Evolutionary conservation across 176 grass and related monocot genomes (phyloP).

Genomic region (Lolium multiflorum): DNA sequence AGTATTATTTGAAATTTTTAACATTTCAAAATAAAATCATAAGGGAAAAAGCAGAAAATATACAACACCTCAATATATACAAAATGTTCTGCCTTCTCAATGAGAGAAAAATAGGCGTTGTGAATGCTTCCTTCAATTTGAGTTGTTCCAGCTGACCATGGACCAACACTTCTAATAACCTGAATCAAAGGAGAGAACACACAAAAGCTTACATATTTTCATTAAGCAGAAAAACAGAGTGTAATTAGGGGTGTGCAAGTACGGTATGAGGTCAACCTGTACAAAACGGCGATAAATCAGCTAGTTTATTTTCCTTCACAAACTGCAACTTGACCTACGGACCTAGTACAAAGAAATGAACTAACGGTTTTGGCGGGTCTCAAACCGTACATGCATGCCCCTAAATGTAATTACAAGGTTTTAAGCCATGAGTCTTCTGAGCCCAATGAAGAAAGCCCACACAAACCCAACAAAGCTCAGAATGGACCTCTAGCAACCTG

Average conservation of each 20-base stretch:
- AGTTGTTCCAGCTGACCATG: slow-evolving; percentile 95
- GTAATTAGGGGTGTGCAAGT: too few relatives aligned
- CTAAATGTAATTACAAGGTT: not conserved
- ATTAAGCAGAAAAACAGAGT: too few relatives aligned
- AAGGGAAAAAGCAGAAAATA: too few relatives aligned
- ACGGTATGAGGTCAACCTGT: not conserved
- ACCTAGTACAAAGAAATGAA: not conserved
- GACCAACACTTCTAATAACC: slow-evolving; percentile 90
- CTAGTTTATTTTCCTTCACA: not conserved
- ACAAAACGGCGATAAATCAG: not conserved
- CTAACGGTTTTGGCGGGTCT: not conserved
- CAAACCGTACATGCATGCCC: not conserved
- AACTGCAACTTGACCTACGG: not conserved
- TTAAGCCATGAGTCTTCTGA: not conserved
- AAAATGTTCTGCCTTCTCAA: slow-evolving; percentile 93
- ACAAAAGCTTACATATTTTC: too few relatives aligned
- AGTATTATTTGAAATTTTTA: too few relatives aligned
- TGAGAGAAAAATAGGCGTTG: slow-evolving; percentile 82
- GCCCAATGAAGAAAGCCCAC: not conserved
- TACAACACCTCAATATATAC: slow-evolving; percentile 85
- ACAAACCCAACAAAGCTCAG: not conserved
- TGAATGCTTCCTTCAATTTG: slow-evolving; percentile 96
- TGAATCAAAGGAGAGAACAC: slow-evolving; percentile 26
- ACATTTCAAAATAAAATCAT: too few relatives aligned
- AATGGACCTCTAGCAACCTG: not conserved